Percentiles rank a stretch among this genome's conserved stretches.
phyloP scores from a whole-genome alignment of 768 basidiomycete genomes.

The Termitomyces sp. region DNA sequence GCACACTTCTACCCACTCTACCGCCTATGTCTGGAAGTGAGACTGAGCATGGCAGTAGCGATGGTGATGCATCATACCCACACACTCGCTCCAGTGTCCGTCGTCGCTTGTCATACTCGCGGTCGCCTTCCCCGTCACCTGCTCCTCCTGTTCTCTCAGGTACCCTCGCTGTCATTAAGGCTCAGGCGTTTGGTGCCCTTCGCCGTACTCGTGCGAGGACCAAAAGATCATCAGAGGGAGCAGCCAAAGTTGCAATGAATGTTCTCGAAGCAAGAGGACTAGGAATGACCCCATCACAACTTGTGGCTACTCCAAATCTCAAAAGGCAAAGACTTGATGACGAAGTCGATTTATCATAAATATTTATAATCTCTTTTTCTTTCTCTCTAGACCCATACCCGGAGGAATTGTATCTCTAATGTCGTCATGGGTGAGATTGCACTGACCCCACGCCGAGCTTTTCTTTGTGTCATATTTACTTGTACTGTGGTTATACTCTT shows the following conservation, averaged over 20 bases:
- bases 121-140: slow-evolving; percentile 47
- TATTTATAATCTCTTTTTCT: slow-evolving; percentile 1
- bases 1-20: slow-evolving; percentile 38
- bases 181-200: slow-evolving; percentile 82
- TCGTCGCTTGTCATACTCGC: slow-evolving; percentile 36
- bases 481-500: slow-evolving; percentile 14
- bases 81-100: slow-evolving; percentile 42
- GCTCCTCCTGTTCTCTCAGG: slow-evolving; percentile 52
- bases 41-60: slow-evolving; percentile 48
- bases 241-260: slow-evolving; percentile 72
- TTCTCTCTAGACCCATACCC: slow-evolving; percentile 10
- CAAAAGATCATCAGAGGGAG: slow-evolving; percentile 65
- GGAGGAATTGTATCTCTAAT: slow-evolving; percentile 21
- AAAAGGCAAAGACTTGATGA: slow-evolving; percentile 34
- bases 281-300: slow-evolving; percentile 22
- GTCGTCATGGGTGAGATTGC: slow-evolving; percentile 11
- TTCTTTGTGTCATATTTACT: slow-evolving; percentile 15
- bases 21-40: slow-evolving; percentile 48
- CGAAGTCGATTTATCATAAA: slow-evolving; percentile 28
- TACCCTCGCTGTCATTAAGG: slow-evolving; percentile 87
- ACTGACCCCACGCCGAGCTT: slow-evolving; percentile 11
- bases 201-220: slow-evolving; percentile 71
- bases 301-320: slow-evolving; percentile 6
- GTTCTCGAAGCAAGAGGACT: slow-evolving; percentile 80
- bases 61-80: slow-evolving; percentile 43